phyloP scores from a whole-genome alignment of 306 rosid genomes.

The Carpinus fangiana region DNA sequence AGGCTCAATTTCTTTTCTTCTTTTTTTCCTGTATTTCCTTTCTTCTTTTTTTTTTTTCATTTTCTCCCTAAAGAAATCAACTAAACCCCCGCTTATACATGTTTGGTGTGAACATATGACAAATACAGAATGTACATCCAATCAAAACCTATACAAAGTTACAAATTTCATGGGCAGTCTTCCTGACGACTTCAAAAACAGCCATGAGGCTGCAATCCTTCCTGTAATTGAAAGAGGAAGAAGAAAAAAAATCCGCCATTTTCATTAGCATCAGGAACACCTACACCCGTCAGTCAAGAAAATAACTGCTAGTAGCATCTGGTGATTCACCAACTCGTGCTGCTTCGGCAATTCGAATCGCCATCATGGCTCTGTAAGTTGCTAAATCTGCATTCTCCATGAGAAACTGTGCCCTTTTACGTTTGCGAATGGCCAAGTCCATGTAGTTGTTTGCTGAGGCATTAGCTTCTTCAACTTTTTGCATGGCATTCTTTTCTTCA shows the following conservation, averaged over 20 bases:
- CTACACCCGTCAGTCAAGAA: slow-evolving; percentile 52
- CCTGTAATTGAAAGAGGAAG: slow-evolving; percentile 20
- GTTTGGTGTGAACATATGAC: slow-evolving; percentile 48
- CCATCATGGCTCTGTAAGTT: slow-evolving; percentile 56
- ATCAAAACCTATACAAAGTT: slow-evolving; percentile 68
- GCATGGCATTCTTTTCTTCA: slow-evolving; percentile 48
- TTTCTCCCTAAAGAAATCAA: slow-evolving; percentile 29
- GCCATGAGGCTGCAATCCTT: slow-evolving; percentile 30
- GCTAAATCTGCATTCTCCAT: slow-evolving; percentile 71
- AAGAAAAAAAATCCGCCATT: not conserved
- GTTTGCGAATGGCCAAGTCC: slow-evolving; percentile 57
- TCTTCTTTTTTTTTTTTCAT: too few relatives aligned
- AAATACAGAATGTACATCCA: slow-evolving; percentile 64
- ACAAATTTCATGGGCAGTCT: slow-evolving; percentile 30
- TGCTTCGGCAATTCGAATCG: slow-evolving; percentile 60
- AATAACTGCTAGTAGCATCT: slow-evolving; percentile 36
- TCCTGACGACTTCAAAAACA: slow-evolving; percentile 31
- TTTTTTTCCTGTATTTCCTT: slow-evolving; percentile 23
- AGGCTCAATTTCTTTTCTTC: not conserved
- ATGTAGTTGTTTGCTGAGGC: slow-evolving; percentile 39
- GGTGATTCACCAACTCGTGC: slow-evolving; percentile 43
- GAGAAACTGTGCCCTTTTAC: slow-evolving; percentile 61
- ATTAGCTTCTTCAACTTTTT: slow-evolving; percentile 53
- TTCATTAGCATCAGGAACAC: not conserved
- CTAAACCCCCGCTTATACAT: slow-evolving; percentile 44